Base-by-base conservation (phyloP, 2,329 filamentous ascomycete genomes). In the Colletotrichum noveboracense region DNA sequence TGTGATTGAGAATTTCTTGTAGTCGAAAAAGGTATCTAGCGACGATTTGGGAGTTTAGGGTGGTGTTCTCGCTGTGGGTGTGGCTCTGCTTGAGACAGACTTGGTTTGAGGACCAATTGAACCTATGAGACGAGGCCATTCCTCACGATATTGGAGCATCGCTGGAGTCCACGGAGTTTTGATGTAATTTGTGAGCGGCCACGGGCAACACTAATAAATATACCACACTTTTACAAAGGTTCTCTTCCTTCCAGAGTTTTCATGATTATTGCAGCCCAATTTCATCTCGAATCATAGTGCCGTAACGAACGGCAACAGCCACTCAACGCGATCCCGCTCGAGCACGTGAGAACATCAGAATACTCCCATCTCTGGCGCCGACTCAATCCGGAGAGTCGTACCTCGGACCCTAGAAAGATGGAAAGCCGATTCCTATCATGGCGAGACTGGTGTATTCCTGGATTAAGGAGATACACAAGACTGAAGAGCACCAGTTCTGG, bases 351-450 rank as follows among this genome's bases (percentile, higher is more conserved):
- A 48, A 48, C 5, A 48, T 21, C 43, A 48, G 43, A 48, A 48
- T 21, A 12, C 18, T 48, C 4, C 10, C 6, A 48, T 48, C 10
- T 21, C 7, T 13, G n/a, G 43, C 18, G 43, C 43, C 18, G 43
- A 6, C 6, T 3, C 18, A 6, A 4, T 48, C 1, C 10, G n/a
- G 13, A 48, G 10, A n/a, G 0, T 7, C 43, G 6, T 7, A 12
- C 43, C 10, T 48, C 43, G 2, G 3, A 21, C 2, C 2, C 2
- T 10, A 7, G 43, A 13, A 6, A n/a, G 9, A n/a, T 12, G 38
- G 3, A 48, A 48, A 48, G 5, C 0, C 9, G 18, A n/a, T 6
- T 48, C 0, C 38, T 7, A 10, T 48, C 6, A 48, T 48, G 3
- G 38, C 5, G 38, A 48, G 38, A 12, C 18, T 48, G 38, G 38